These are phyloP conservation scores for Schizochytrium sp. DNA, from an alignment of 108 stramenopile genomes.

Conservation along the genomic window DNA sequence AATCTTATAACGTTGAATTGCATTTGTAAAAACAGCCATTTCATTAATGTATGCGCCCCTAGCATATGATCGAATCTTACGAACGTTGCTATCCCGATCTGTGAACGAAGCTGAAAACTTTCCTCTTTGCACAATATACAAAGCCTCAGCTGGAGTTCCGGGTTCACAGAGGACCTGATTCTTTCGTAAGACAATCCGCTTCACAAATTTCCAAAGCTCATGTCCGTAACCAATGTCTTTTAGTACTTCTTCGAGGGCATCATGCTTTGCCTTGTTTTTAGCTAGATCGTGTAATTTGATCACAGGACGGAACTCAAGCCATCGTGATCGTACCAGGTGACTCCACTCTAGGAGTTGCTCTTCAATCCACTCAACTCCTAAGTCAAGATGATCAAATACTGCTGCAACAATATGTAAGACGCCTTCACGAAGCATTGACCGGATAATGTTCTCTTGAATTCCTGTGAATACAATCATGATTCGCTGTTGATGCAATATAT, in stretches of 20 bases:
- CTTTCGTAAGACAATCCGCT: not conserved
- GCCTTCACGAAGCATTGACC: not conserved
- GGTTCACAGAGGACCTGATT: not conserved
- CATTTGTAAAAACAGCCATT: constrained; percentile 17
- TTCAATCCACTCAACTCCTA: constrained; percentile 38
- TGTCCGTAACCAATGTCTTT: constrained; percentile 10
- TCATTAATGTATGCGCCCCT: constrained; percentile 52
- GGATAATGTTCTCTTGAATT: not conserved
- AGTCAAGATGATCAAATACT: not conserved
- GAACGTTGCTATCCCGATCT: not conserved
- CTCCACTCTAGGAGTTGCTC: constrained; percentile 59
- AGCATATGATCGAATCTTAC: constrained; percentile 34
- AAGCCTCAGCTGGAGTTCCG: not conserved
- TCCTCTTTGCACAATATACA: constrained; percentile 50
- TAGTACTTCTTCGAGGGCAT: constrained; percentile 41
- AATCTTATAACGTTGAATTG: not conserved
- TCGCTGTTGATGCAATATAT: not conserved
- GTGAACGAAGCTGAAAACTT: constrained; percentile 15
- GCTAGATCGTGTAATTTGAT: constrained; percentile 41
- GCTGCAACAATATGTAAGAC: not conserved
- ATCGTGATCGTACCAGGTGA: constrained; percentile 1
- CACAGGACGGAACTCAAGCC: constrained; percentile 50
- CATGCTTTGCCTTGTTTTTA: constrained; percentile 43
- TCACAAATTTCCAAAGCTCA: not conserved
- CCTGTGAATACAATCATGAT: constrained; percentile 20